Percentiles rank a stretch among this genome's conserved stretches.
phyloP scores from a whole-genome alignment of 306 rosid genomes.

The Rosa chinensis region DNA sequence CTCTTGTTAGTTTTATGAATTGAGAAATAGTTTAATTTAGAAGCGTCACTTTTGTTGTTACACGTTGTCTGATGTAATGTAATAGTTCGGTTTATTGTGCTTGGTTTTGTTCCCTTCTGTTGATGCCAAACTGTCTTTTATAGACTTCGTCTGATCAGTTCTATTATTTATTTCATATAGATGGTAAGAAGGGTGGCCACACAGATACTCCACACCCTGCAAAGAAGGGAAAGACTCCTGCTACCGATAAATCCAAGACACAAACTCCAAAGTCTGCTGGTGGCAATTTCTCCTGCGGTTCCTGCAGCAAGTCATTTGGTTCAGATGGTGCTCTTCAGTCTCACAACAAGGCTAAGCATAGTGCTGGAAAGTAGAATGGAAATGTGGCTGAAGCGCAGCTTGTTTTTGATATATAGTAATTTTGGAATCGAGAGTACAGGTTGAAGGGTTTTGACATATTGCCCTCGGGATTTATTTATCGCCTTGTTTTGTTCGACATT shows the following conservation, averaged over 20 bases:
- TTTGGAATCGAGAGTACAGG: conserved; percentile 16
- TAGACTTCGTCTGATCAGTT: background rate
- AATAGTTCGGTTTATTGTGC: background rate
- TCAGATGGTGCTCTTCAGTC: conserved; percentile 66
- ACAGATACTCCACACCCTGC: conserved; percentile 75
- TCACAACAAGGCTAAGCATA: conserved; percentile 81
- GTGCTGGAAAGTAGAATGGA: conserved; percentile 25
- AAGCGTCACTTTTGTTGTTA: background rate
- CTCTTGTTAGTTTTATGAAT: background rate
- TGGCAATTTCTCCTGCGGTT: conserved; percentile 51
- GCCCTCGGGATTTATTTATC: background rate
- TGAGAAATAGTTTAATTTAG: too few species aligned
- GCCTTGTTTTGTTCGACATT: background rate
- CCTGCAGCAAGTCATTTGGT: conserved; percentile 63
- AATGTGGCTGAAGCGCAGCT: background rate
- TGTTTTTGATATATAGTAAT: conserved; percentile 15
- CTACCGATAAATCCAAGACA: conserved; percentile 32
- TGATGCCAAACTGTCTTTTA: background rate
- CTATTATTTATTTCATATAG: conserved; percentile 21
- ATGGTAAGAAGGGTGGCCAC: conserved; percentile 67
- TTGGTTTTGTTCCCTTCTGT: background rate
- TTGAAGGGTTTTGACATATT: background rate
- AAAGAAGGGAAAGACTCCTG: conserved; percentile 68
- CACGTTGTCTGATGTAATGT: too few species aligned
- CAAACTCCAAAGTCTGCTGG: conserved; percentile 70